Evolutionary conservation across 352 stramenopile genomes (phyloP).

Genomic region (Globisporangium paroecandrum): DNA sequence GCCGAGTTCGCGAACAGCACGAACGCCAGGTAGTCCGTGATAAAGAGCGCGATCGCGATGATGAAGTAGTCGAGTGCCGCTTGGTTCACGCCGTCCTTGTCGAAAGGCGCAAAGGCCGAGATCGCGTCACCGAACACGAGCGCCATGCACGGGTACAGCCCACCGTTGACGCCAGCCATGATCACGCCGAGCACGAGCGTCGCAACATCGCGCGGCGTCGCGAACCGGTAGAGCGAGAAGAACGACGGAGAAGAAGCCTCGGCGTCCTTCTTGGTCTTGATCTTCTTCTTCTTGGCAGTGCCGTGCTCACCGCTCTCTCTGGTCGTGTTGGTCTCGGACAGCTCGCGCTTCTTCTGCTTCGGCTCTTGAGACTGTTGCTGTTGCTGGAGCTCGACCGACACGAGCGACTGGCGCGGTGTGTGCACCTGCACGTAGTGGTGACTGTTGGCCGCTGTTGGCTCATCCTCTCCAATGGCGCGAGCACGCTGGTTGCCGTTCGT

Average conservation of each 20-base stretch:
- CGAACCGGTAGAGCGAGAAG: constrained; percentile 29
- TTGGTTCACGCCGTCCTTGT: constrained; percentile 22
- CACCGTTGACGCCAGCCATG: constrained; percentile 26
- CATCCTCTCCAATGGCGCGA: background rate
- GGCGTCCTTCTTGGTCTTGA: background rate
- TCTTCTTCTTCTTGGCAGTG: background rate
- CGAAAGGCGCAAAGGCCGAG: constrained; percentile 30
- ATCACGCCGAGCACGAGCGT: constrained; percentile 20
- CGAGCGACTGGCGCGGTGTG: constrained; percentile 5
- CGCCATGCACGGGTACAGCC: constrained; percentile 31
- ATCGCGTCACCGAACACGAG: constrained; percentile 42
- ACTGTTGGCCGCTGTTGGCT: background rate
- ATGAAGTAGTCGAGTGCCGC: background rate
- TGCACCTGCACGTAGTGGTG: constrained; percentile 9
- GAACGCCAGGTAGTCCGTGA: background rate
- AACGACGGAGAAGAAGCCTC: constrained; percentile 12
- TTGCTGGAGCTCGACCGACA: constrained; percentile 1
- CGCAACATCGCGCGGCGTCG: constrained; percentile 20
- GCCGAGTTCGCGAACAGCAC: constrained; percentile 1
- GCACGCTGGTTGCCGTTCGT: background rate
- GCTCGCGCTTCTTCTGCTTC: background rate
- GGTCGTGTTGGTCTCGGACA: background rate
- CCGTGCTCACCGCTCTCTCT: background rate
- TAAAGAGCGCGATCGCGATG: background rate
- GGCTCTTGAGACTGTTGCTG: background rate